These are phyloP conservation scores for Xerocomus amazonicus DNA, from an alignment of 1,284 basidiomycete genomes.

Conservation along the genomic window DNA sequence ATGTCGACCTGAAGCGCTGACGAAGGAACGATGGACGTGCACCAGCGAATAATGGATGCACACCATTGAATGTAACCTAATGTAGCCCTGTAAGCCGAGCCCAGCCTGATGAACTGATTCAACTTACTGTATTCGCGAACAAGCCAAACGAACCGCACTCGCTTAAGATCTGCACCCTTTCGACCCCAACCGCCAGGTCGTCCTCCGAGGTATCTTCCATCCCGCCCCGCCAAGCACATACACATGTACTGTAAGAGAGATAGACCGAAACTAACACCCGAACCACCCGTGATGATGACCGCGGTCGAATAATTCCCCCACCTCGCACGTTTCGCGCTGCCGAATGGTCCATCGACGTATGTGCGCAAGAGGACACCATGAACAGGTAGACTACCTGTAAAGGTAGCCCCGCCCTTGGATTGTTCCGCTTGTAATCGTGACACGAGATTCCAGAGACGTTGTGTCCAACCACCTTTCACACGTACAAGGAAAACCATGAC, in stretches of 20 bases:
- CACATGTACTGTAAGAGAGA: conserved; percentile 72
- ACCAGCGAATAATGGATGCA: conserved; percentile 65
- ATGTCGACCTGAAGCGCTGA: conserved; percentile 72
- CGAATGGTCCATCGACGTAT: conserved; percentile 76
- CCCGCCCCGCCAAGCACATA: conserved; percentile 55
- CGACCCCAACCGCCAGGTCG: conserved; percentile 42
- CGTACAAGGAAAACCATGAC: conserved; percentile 75
- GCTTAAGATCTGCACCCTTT: conserved; percentile 46
- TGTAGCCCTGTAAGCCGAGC: background rate
- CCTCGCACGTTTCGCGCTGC: conserved; percentile 62
- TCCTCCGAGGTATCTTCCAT: conserved; percentile 45
- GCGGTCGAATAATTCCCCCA: conserved; percentile 68
- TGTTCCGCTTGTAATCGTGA: conserved; percentile 37
- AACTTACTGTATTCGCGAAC: conserved; percentile 76
- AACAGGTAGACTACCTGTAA: conserved; percentile 30
- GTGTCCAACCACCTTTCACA: conserved; percentile 75
- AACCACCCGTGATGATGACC: conserved; percentile 75
- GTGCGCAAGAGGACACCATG: conserved; percentile 61
- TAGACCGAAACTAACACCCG: conserved; percentile 76
- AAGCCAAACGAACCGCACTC: conserved; percentile 83
- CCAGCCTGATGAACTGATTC: background rate
- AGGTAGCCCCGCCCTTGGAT: conserved; percentile 26
- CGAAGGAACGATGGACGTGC: conserved; percentile 58
- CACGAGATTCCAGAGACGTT: conserved; percentile 64
- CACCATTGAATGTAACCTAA: conserved; percentile 86